phyloP scores from a whole-genome alignment of 371 early-diverging fungal genomes.

The Haplosporangium sp. region DNA sequence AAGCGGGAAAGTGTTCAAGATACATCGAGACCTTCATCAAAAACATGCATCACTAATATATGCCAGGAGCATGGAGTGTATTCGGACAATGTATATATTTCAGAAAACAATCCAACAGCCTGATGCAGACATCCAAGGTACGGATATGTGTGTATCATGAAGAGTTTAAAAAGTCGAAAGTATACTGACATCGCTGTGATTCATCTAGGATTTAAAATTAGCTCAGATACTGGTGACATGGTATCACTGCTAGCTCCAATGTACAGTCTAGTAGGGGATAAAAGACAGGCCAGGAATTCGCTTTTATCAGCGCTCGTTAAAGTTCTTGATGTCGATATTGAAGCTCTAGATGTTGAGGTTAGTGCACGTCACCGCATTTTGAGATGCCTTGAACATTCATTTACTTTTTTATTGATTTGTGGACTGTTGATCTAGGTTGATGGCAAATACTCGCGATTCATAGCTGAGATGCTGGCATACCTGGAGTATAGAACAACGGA shows the following conservation, averaged over 20 bases:
- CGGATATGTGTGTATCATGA: not conserved
- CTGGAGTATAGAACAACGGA: slow-evolving; percentile 82
- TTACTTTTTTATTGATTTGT: not conserved
- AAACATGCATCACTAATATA: slow-evolving; percentile 90
- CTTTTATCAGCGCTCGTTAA: slow-evolving; percentile 78
- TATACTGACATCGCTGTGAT: not conserved
- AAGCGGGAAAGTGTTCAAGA: slow-evolving; percentile 74
- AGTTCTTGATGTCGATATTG: slow-evolving; percentile 71
- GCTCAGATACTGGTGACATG: slow-evolving; percentile 63
- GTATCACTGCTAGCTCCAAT: slow-evolving; percentile 74
- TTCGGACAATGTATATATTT: slow-evolving; percentile 79
- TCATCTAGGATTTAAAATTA: slow-evolving; percentile 60
- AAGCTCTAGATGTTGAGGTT: slow-evolving; percentile 32
- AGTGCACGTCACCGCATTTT: too few relatives aligned
- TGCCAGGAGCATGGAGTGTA: slow-evolving; percentile 76
- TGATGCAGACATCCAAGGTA: slow-evolving; percentile 47
- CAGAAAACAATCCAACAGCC: slow-evolving; percentile 62
- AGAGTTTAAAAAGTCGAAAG: not conserved
- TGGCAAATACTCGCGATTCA: slow-evolving; percentile 74
- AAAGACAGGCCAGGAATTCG: slow-evolving; percentile 76
- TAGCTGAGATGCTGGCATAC: slow-evolving; percentile 83
- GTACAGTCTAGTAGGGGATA: slow-evolving; percentile 76
- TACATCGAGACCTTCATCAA: slow-evolving; percentile 81
- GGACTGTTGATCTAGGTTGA: slow-evolving; percentile 55
- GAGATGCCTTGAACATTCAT: not conserved